Evolutionary conservation across 345 rosid genomes (phyloP).

Genomic region (Heritiera fomes): DNA sequence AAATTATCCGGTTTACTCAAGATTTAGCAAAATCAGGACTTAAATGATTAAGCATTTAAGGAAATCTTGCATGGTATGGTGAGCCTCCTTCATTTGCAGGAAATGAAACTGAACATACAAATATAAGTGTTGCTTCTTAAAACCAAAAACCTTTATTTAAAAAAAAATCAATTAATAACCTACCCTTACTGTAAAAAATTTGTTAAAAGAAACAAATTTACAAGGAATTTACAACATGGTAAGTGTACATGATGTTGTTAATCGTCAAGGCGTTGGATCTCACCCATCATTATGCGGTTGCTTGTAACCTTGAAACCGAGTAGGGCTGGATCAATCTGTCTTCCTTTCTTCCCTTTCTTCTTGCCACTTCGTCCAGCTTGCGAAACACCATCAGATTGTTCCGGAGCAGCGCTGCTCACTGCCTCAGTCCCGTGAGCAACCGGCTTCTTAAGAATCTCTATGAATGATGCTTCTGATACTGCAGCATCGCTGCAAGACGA

Average conservation of each 20-base stretch:
- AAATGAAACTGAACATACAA: background rate
- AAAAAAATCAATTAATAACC: background rate
- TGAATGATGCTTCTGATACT: constrained; percentile 66
- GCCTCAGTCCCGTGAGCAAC: constrained; percentile 20
- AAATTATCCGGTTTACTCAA: too few species aligned
- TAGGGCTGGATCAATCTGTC: constrained; percentile 58
- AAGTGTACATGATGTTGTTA: constrained; percentile 15
- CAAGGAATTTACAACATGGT: constrained; percentile 15
- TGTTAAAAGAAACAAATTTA: constrained; percentile 10
- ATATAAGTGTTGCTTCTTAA: background rate
- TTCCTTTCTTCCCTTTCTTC: constrained; percentile 60
- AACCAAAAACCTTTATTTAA: background rate
- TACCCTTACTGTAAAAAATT: constrained; percentile 23
- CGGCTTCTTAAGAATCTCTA: constrained; percentile 66
- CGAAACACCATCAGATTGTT: constrained; percentile 32
- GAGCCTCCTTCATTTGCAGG: too few species aligned
- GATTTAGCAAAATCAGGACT: too few species aligned
- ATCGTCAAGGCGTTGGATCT: constrained; percentile 52
- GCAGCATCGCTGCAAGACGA: constrained; percentile 52
- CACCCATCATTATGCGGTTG: constrained; percentile 67
- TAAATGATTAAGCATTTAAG: too few species aligned
- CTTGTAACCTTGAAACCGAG: constrained; percentile 61
- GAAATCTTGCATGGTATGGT: too few species aligned
- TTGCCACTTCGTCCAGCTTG: constrained; percentile 35
- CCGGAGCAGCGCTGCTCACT: constrained; percentile 24